Percentiles rank a stretch among this genome's conserved stretches.
Conservation (phyloP, 495 filamentous ascomycete genomes). For the Penicillium cataractarum region DNA sequence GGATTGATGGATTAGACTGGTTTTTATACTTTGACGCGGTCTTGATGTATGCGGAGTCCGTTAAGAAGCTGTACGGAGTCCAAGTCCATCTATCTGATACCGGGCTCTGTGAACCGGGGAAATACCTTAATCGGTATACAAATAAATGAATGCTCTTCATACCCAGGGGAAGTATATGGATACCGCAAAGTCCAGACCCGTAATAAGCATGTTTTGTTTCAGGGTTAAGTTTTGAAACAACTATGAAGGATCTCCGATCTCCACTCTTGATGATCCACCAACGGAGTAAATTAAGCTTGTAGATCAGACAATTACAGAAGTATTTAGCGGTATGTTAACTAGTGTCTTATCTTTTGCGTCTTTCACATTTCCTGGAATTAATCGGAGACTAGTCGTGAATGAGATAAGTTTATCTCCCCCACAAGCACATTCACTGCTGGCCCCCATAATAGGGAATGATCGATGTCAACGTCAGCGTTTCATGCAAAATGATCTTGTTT, state of each 20-base stretch:
- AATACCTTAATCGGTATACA: neutral
- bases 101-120: no score
- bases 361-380: no score
- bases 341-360: no score
- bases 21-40: neutral
- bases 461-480: slow-evolving; percentile 2
- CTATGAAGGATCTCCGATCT: neutral
- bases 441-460: neutral
- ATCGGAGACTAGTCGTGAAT: neutral
- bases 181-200: neutral
- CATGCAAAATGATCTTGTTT: slow-evolving; percentile 4
- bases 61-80: no score
- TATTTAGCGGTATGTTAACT: no score
- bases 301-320: neutral
- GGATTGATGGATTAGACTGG: neutral
- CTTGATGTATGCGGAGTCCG: neutral
- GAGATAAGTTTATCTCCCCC: neutral
- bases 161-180: no score
- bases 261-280: neutral
- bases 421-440: neutral
- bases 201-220: slow-evolving; percentile 5
- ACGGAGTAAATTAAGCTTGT: neutral
- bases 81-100: neutral
- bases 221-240: slow-evolving; percentile 1
- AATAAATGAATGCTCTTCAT: no score